Evolutionary conservation across 441 rosid species (phyloP).

Genomic region (Populus trichocarpa): DNA sequence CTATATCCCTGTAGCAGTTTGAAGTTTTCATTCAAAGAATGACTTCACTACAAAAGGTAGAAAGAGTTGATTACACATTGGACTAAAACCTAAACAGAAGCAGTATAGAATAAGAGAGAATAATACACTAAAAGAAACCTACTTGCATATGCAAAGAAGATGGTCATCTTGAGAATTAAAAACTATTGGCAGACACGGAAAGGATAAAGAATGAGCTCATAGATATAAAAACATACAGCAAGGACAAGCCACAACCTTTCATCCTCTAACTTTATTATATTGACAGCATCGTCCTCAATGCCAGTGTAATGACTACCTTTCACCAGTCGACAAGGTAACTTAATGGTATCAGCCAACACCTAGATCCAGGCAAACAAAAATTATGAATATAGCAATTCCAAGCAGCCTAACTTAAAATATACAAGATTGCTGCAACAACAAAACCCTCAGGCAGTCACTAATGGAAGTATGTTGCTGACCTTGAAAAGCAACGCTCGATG

Average conservation of each 20-base stretch:
- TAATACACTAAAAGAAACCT: too few species aligned
- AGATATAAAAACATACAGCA: not conserved
- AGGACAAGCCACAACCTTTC: conserved; percentile 62
- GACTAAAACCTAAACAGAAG: too few species aligned
- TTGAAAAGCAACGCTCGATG: conserved; percentile 99
- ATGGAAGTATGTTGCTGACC: conserved; percentile 41
- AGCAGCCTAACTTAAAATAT: not conserved
- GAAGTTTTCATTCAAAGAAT: not conserved
- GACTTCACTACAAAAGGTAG: not conserved
- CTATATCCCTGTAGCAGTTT: not conserved
- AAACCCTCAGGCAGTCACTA: not conserved
- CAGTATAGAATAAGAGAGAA: too few species aligned
- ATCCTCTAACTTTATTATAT: conserved; percentile 80
- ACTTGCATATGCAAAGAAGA: too few species aligned
- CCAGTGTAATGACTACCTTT: conserved; percentile 99
- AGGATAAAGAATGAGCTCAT: not conserved
- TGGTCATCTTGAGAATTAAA: too few species aligned
- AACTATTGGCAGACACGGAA: not conserved
- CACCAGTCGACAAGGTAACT: conserved; percentile 86
- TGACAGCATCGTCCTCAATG: conserved; percentile 93
- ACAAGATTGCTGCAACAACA: not conserved
- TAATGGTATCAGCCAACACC: conserved; percentile 89
- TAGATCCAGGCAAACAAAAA: conserved; percentile 38
- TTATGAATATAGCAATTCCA: conserved; percentile 11
- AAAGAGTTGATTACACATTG: not conserved